Base-by-base conservation (phyloP, 2,329 filamentous ascomycete species). In the Fusarium austroafricanum region DNA sequence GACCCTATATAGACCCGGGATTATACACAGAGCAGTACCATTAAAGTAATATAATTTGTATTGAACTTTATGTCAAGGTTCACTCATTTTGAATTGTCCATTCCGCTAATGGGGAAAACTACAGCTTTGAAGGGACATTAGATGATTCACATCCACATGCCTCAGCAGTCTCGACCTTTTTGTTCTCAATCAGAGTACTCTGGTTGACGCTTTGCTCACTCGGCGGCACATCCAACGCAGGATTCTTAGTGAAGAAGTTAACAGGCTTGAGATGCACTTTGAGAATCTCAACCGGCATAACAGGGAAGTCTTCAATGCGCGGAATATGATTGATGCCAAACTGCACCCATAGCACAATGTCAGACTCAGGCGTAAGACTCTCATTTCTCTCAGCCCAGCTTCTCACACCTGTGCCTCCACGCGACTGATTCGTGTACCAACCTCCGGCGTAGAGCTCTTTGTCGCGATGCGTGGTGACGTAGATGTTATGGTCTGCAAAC, bases 341-440 rank as follows among this genome's bases (percentile, higher is more conserved):
- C 9, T 83, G 81, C 14, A 77, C 80, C 84, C 84, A 86, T 0
- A 86, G 58, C 2, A 83, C 78, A 3, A 96, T 81, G 75, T 97
- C 92, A 28, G 58, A 70, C 3, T 89, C 91, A 79, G 96, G 90
- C 45, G 91, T 91, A 70, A 96, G 78, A 61, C 75, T 73, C 29
- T 75, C 73, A 47, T 78, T 78, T 38, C 72, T 42, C 37, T 69
- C 61, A 26, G 65, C 55, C 84, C 84, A 5, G 80, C 81, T 15
- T 67, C 73, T 60, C 80, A 83, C 38, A 3, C 65, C 68, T 17
- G 54, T 53, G 0, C 55, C 68, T 5, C 68, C 73, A 4, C 73
- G 76, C 61, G 82, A 83, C 76, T 85, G 83, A 60, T 85, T 85
- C 1, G 83, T 85, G 50, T 81, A 86, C 72, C 84, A 82, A 10